Evolutionary conservation across 495 filamentous ascomycete genomes (phyloP).

Genomic region (Penicillium subrubescens): DNA sequence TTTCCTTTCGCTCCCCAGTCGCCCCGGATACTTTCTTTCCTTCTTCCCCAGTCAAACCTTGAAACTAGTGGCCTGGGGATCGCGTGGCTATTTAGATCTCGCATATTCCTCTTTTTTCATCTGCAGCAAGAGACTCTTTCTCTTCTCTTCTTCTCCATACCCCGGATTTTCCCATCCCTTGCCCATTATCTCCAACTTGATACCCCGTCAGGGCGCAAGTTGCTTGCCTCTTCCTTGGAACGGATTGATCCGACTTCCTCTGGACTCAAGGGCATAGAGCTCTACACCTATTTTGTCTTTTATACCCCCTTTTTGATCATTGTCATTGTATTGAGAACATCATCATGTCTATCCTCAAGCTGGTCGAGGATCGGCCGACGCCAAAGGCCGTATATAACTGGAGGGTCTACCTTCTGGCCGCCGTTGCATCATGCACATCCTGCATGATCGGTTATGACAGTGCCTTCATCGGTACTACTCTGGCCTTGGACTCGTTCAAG

Average conservation of each 20-base stretch:
- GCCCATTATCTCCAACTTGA: neutral
- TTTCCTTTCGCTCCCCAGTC: constrained; percentile 9
- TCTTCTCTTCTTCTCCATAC: neutral
- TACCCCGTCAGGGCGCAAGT: neutral
- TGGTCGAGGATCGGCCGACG: constrained; percentile 70
- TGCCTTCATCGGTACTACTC: constrained; percentile 72
- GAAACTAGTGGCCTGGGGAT: constrained; percentile 16
- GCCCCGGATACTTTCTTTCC: constrained; percentile 27
- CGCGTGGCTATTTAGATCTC: constrained; percentile 29
- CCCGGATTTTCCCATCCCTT: neutral
- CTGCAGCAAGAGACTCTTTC: neutral
- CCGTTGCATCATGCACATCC: constrained; percentile 69
- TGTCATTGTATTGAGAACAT: neutral
- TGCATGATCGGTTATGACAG: constrained; percentile 78
- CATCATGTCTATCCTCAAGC: constrained; percentile 60
- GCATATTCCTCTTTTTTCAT: constrained; percentile 9
- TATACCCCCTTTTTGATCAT: neutral
- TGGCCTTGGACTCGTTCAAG: constrained; percentile 66
- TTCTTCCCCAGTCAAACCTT: constrained; percentile 7
- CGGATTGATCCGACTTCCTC: neutral
- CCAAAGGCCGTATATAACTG: constrained; percentile 76
- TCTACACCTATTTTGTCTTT: neutral
- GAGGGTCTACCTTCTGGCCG: constrained; percentile 66
- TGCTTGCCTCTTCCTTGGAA: neutral
- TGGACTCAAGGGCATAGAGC: neutral